phyloP scores from a whole-genome alignment of 1,284 basidiomycete species.

The Rhodotorula sp. region DNA sequence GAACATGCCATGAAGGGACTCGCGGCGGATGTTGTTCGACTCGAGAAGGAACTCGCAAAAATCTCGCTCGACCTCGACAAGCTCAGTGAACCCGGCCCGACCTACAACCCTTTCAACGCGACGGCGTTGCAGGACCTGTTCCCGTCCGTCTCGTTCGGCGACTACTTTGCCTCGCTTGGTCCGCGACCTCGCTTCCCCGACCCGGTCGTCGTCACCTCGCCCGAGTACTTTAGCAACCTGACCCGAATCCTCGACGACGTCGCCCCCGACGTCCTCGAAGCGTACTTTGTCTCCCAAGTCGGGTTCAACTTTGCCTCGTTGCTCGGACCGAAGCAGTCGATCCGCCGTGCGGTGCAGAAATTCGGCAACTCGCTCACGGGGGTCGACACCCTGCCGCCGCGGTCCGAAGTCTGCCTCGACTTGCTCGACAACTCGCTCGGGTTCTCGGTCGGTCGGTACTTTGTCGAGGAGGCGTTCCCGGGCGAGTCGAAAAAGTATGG shows the following conservation, averaged over 20 bases:
- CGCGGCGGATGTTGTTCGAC: constrained; percentile 69
- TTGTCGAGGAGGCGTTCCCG: constrained; percentile 81
- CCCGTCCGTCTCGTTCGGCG: constrained; percentile 69
- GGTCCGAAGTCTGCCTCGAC: constrained; percentile 61
- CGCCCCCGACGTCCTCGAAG: constrained; percentile 70
- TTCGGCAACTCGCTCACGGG: constrained; percentile 73
- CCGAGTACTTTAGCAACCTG: constrained; percentile 70
- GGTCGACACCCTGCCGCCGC: constrained; percentile 77
- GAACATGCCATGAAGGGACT: constrained; percentile 56
- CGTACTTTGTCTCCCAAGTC: constrained; percentile 64
- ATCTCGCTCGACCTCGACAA: constrained; percentile 74
- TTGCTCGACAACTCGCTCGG: constrained; percentile 53
- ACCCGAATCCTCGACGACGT: constrained; percentile 69
- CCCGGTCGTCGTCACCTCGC: constrained; percentile 75
- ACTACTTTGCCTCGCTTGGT: constrained; percentile 80
- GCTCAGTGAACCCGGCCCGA: constrained; percentile 68
- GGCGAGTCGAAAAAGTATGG: constrained; percentile 76
- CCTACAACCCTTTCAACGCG: constrained; percentile 84
- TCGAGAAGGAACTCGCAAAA: constrained; percentile 77
- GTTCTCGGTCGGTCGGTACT: constrained; percentile 60
- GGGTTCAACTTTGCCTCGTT: constrained; percentile 44
- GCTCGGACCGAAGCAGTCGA: constrained; percentile 70
- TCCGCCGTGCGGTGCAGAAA: constrained; percentile 68
- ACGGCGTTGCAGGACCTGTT: constrained; percentile 59
- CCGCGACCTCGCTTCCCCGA: constrained; percentile 69